phyloP scores from a whole-genome alignment of 2,329 filamentous ascomycete genomes.

The Parasarocladium wereldwijsianum region DNA sequence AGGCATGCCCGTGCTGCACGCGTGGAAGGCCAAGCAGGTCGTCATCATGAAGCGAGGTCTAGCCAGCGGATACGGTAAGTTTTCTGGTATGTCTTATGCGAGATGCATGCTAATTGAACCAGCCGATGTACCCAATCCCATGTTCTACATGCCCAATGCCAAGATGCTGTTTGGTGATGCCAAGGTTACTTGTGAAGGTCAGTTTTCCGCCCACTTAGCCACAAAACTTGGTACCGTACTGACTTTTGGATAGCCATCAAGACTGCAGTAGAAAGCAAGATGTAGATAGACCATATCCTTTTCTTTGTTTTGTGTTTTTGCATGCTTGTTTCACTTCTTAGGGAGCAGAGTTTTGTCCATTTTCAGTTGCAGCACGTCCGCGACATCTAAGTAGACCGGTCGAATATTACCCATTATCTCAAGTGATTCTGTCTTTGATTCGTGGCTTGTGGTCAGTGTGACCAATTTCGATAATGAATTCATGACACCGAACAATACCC shows the following conservation, averaged over 20 bases:
- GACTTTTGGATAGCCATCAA: conserved; percentile 22
- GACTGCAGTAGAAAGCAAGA: conserved; percentile 21
- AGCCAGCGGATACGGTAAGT: conserved; percentile 70
- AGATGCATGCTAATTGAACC: conserved; percentile 5
- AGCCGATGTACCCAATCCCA: conserved; percentile 83
- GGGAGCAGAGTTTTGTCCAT: no score
- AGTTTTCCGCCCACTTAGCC: conserved; percentile 12
- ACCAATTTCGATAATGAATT: no score
- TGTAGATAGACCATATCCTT: no score
- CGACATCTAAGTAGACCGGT: no score
- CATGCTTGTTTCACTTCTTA: no score
- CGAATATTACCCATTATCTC: no score
- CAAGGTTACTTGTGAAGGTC: conserved; percentile 67
- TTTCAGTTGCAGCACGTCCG: no score
- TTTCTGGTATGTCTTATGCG: neutral
- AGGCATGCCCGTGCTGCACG: conserved; percentile 84
- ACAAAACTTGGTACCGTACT: conserved; percentile 7
- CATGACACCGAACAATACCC: no score
- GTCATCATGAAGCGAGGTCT: conserved; percentile 88
- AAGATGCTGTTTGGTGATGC: conserved; percentile 91
- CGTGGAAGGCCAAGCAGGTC: conserved; percentile 88
- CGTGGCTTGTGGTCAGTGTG: no score
- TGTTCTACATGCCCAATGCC: conserved; percentile 84
- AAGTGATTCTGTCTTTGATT: no score
- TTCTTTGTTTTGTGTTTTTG: no score